phyloP scores from a whole-genome alignment of 1,284 basidiomycete species.

The Athelia sp. region DNA sequence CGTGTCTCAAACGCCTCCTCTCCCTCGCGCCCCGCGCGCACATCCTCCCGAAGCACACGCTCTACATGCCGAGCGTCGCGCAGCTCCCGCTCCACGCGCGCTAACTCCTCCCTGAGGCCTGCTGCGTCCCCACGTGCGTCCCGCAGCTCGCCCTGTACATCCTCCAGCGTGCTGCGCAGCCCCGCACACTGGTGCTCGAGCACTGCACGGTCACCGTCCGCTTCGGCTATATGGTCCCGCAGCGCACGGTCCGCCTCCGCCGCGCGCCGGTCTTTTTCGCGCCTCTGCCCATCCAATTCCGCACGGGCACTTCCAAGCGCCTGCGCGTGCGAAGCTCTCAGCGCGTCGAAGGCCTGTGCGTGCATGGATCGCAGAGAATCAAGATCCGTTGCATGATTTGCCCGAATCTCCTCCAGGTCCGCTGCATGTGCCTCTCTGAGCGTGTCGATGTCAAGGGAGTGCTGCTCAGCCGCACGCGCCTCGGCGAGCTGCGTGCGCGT shows the following conservation, averaged over 20 bases:
- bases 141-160: constrained; percentile 54
- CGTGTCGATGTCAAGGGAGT: constrained; percentile 24
- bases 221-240: constrained; percentile 85
- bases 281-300: no score
- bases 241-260: constrained; percentile 81
- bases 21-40: constrained; percentile 54
- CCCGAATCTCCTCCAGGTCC: constrained; percentile 53
- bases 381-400: no score
- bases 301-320: constrained; percentile 71
- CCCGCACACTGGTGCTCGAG: constrained; percentile 84
- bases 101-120: constrained; percentile 67
- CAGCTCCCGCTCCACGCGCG: constrained; percentile 62
- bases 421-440: constrained; percentile 17
- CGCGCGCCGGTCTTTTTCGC: no score
- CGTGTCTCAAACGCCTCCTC: constrained; percentile 63
- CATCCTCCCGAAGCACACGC: constrained; percentile 56
- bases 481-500: constrained; percentile 64
- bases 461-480: constrained; percentile 10
- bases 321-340: no score
- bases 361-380: no score
- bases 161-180: constrained; percentile 58
- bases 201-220: constrained; percentile 89
- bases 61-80: constrained; percentile 59
- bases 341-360: no score
- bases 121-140: constrained; percentile 61